phyloP scores from a whole-genome alignment of 805 yeast genomes.

The Zygotorulaspora chibaensis region DNA sequence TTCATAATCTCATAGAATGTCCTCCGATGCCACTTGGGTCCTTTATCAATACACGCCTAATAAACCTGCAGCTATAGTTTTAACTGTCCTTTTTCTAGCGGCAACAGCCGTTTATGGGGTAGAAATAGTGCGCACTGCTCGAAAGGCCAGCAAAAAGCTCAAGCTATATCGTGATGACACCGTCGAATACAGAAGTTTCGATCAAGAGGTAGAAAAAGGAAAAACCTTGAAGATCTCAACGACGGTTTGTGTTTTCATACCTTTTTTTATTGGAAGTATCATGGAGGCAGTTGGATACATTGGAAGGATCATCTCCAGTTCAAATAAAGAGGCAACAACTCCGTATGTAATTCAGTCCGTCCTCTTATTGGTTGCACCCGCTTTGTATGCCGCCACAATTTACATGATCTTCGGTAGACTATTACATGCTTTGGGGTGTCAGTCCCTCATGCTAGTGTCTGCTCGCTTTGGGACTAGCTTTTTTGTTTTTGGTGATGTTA shows the following conservation, averaged over 20 bases:
- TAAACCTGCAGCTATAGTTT: conserved; percentile 15
- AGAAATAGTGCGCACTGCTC: neutral
- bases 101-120: neutral
- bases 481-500: conserved; percentile 34
- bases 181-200: neutral
- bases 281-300: conserved; percentile 30
- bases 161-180: neutral
- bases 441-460: conserved; percentile 20
- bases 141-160: neutral
- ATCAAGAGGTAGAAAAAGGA: neutral
- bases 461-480: conserved; percentile 25
- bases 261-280: conserved; percentile 27
- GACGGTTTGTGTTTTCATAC: conserved; percentile 17
- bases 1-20: too few species aligned
- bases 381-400: conserved; percentile 33
- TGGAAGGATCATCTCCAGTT: conserved; percentile 21
- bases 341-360: conserved; percentile 29
- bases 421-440: conserved; percentile 18
- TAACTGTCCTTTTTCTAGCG: conserved; percentile 12
- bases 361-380: conserved; percentile 32
- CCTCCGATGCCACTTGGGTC: neutral
- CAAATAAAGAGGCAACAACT: conserved; percentile 6
- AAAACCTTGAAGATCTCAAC: neutral
- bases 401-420: conserved; percentile 34
- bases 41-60: conserved; percentile 18